Evolutionary conservation across 306 rosid species (phyloP).

Genomic region (Dalbergia cultrata): DNA sequence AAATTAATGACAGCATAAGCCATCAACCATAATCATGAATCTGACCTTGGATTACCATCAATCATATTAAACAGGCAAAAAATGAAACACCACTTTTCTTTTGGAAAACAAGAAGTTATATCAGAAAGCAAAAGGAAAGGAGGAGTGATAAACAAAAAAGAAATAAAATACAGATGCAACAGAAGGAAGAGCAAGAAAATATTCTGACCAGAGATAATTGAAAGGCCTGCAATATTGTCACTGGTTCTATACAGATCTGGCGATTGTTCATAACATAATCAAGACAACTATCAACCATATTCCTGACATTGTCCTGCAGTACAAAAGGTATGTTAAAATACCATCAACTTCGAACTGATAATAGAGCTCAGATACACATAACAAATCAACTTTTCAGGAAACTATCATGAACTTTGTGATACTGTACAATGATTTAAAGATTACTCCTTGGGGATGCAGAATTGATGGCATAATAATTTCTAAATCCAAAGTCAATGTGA

Average conservation of each 20-base stretch:
- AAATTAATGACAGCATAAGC: neutral
- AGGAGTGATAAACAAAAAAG: conserved; percentile 11
- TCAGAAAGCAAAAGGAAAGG: neutral
- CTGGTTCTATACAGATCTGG: conserved; percentile 61
- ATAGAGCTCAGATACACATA: conserved; percentile 11
- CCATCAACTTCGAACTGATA: conserved; percentile 7
- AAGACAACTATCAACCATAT: conserved; percentile 65
- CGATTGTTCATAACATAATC: conserved; percentile 76
- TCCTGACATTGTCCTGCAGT: conserved; percentile 74
- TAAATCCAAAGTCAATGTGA: conserved; percentile 13
- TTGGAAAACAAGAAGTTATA: neutral
- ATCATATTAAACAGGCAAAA: neutral
- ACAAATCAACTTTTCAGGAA: neutral
- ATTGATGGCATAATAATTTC: conserved; percentile 17
- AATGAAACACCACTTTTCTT: neutral
- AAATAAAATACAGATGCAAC: conserved; percentile 22
- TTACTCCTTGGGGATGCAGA: conserved; percentile 19
- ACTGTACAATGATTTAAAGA: conserved; percentile 19
- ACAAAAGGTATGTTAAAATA: conserved; percentile 43
- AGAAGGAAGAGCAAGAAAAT: conserved; percentile 35
- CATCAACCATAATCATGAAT: neutral
- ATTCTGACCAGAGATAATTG: conserved; percentile 89
- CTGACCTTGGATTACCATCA: conserved; percentile 31
- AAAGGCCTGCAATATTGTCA: conserved; percentile 76
- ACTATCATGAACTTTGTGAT: conserved; percentile 9